Percentiles rank a stretch among this genome's conserved stretches.
phyloP scores from a whole-genome alignment of 345 rosid species.

The Salix arbutifolia region DNA sequence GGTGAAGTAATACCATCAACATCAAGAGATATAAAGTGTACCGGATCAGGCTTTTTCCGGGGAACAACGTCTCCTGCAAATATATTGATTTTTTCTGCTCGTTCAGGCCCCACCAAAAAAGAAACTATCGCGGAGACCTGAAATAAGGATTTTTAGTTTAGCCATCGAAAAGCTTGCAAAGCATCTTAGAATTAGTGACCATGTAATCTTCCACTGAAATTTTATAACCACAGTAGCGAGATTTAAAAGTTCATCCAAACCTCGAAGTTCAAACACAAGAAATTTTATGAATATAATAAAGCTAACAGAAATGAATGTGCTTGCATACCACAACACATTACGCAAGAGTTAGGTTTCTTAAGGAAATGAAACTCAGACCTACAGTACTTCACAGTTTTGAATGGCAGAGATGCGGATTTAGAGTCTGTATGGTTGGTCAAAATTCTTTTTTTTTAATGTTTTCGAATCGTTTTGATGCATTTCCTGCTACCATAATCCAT shows the following conservation, averaged over 20 bases:
- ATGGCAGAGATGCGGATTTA: background rate
- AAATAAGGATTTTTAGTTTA: constrained; percentile 9
- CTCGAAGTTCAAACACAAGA: background rate
- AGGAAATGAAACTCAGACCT: background rate
- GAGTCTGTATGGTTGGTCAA: no score
- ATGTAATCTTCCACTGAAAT: background rate
- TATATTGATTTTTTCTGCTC: constrained; percentile 81
- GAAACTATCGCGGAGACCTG: constrained; percentile 92
- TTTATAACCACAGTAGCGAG: background rate
- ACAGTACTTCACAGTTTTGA: background rate
- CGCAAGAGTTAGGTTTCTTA: background rate
- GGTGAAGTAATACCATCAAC: no score
- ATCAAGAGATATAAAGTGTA: constrained; percentile 12
- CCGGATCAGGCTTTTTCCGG: constrained; percentile 92
- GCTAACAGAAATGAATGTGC: background rate
- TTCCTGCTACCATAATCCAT: no score
- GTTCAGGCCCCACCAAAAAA: constrained; percentile 79
- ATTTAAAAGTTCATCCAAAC: background rate
- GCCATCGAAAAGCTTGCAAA: background rate
- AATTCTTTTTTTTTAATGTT: no score
- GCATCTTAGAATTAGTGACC: constrained; percentile 1
- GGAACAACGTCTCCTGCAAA: constrained; percentile 95
- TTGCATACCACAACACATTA: background rate
- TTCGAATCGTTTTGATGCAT: no score
- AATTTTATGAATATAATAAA: background rate